These are phyloP conservation scores for Rhizomucor miehei DNA, from an alignment of 371 early-diverging fungal genomes.

Conservation along the genomic window DNA sequence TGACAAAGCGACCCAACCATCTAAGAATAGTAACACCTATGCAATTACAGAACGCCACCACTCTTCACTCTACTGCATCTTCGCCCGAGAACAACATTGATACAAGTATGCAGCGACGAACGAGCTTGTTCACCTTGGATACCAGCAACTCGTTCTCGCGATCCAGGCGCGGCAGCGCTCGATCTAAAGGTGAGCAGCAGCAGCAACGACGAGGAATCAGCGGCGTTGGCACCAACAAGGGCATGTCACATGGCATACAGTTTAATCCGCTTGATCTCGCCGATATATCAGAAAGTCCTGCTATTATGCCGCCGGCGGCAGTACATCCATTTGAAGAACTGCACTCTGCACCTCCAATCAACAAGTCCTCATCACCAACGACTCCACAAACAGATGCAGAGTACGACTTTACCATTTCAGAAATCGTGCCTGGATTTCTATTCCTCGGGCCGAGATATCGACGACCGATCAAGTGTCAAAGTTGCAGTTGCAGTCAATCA, in stretches of 20 bases:
- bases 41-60: slow-evolving; percentile 37
- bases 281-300: no score
- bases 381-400: slow-evolving; percentile 1
- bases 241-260: not conserved
- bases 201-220: not conserved
- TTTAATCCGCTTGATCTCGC: no score
- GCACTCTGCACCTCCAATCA: slow-evolving; percentile 2
- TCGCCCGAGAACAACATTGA: slow-evolving; percentile 2
- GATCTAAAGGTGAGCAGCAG: not conserved
- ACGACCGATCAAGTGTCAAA: slow-evolving; percentile 36
- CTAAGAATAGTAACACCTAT: slow-evolving; percentile 11
- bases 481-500: slow-evolving; percentile 39
- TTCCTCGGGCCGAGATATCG: slow-evolving; percentile 61
- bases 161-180: no score
- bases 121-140: slow-evolving; percentile 43
- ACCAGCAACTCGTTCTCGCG: slow-evolving; percentile 8
- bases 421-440: slow-evolving; percentile 55
- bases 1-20: no score
- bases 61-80: slow-evolving; percentile 14
- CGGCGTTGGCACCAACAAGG: not conserved
- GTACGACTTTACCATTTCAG: slow-evolving; percentile 46
- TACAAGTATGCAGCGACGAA: slow-evolving; percentile 25
- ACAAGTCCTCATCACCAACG: not conserved
- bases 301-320: no score
- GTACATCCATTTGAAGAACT: not conserved